Percentiles rank a stretch among this genome's conserved stretches.
phyloP scores from a whole-genome alignment of 176 grass and related monocot genomes.

The Rhynchospora pubera region DNA sequence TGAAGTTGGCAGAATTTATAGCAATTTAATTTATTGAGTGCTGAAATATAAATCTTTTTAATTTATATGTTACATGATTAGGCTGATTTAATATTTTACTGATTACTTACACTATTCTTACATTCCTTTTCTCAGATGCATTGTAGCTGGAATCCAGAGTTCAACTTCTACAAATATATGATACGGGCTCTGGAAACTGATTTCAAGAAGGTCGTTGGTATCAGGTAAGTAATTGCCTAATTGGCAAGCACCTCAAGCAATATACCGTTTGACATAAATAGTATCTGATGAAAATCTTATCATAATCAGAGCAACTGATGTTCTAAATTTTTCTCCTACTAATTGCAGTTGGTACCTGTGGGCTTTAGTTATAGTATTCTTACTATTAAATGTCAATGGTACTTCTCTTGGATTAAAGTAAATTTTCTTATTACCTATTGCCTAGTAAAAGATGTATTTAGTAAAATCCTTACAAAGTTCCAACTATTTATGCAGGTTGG shows the following conservation, averaged over 20 bases:
- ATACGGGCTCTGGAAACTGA: conserved; percentile 65
- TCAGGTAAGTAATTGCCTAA: conserved; percentile 46
- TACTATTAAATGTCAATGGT: conserved; percentile 77
- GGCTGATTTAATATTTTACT: not conserved
- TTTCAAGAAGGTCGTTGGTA: conserved; percentile 86
- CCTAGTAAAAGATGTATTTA: not conserved
- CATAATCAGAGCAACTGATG: not conserved
- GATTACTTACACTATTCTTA: not conserved
- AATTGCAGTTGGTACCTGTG: conserved; percentile 80
- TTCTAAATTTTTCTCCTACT: conserved; percentile 5
- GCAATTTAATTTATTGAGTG: not conserved
- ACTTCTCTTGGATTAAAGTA: not conserved
- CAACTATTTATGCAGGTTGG: conserved; percentile 40
- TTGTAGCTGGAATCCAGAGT: conserved; percentile 50
- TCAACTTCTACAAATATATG: conserved; percentile 92
- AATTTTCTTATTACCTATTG: not conserved
- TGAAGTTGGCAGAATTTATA: not conserved
- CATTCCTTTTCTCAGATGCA: conserved; percentile 40
- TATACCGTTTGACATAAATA: not conserved
- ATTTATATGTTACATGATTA: not conserved
- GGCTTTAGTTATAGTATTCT: conserved; percentile 69
- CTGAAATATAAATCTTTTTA: not conserved
- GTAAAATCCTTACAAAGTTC: not conserved
- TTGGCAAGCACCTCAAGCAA: not conserved
- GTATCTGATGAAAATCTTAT: not conserved